A percentile compares a stretch with the other conserved stretches of the same genome.
phyloP scores from a whole-genome alignment of 495 filamentous ascomycete genomes.

The Penicillium crystallinum region DNA sequence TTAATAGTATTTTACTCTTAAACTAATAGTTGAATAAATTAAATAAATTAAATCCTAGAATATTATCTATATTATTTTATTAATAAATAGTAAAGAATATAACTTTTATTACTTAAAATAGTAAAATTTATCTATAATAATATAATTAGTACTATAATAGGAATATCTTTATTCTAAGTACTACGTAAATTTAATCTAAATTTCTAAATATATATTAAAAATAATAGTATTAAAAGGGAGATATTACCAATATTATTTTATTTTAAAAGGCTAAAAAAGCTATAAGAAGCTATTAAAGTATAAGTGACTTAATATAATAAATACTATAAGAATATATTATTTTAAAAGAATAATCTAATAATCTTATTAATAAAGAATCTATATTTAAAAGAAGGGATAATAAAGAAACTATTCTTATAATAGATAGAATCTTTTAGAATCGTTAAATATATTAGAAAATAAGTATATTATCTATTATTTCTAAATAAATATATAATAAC shows the following conservation, averaged over 20 bases:
- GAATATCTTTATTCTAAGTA: too few species aligned
- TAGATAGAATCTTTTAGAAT: background rate
- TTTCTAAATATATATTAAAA: too few species aligned
- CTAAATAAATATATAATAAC: background rate
- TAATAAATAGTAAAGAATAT: background rate
- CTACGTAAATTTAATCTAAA: too few species aligned
- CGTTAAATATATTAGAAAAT: background rate
- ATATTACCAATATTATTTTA: too few species aligned
- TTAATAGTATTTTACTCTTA: background rate
- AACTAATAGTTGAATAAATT: background rate
- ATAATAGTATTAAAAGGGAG: too few species aligned
- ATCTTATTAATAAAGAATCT: too few species aligned
- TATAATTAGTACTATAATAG: background rate
- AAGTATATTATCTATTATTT: background rate
- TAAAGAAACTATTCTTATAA: background rate
- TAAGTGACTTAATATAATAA: too few species aligned
- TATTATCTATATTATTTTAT: background rate
- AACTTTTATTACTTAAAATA: background rate
- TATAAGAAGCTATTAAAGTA: too few species aligned
- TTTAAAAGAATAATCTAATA: too few species aligned
- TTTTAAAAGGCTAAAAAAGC: too few species aligned
- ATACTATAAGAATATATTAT: too few species aligned
- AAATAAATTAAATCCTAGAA: background rate
- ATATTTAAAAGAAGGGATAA: too few species aligned
- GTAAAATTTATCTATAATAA: background rate